Evolutionary conservation across 1,284 basidiomycete species (phyloP).

Genomic region (Melampsora americana): DNA sequence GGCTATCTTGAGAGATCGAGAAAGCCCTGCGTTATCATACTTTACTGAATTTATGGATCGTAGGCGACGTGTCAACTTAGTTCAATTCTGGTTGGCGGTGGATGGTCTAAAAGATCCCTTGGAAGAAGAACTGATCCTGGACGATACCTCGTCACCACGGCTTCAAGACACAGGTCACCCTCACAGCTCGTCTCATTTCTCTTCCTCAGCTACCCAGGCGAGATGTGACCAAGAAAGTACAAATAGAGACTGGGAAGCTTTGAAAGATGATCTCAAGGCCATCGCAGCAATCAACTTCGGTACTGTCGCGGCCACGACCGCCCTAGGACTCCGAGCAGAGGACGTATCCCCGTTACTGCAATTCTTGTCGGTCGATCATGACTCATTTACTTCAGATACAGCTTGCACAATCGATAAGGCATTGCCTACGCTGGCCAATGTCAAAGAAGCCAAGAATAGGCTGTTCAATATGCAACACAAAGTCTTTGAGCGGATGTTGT

Average conservation of each 20-base stretch:
- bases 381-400: not conserved
- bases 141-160: slow-evolving; percentile 7
- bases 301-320: slow-evolving; percentile 12
- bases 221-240: not conserved
- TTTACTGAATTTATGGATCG: slow-evolving; percentile 99
- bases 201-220: slow-evolving; percentile 7
- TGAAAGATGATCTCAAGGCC: slow-evolving; percentile 40
- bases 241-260: slow-evolving; percentile 20
- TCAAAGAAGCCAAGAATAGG: slow-evolving; percentile 16
- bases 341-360: slow-evolving; percentile 16
- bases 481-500: slow-evolving; percentile 35
- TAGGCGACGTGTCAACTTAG: slow-evolving; percentile 72
- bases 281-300: slow-evolving; percentile 38
- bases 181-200: slow-evolving; percentile 1
- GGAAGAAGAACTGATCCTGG: slow-evolving; percentile 59
- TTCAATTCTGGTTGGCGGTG: slow-evolving; percentile 95
- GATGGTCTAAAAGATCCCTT: slow-evolving; percentile 96
- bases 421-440: slow-evolving; percentile 2
- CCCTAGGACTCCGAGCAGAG: slow-evolving; percentile 23
- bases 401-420: not conserved
- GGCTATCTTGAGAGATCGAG: slow-evolving; percentile 41
- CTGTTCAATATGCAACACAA: slow-evolving; percentile 35
- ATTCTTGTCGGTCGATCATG: slow-evolving; percentile 24
- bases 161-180: not conserved
- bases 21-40: slow-evolving; percentile 66